Base-by-base conservation (phyloP, 495 filamentous ascomycete genomes). In the Aeminium ludgeri region DNA sequence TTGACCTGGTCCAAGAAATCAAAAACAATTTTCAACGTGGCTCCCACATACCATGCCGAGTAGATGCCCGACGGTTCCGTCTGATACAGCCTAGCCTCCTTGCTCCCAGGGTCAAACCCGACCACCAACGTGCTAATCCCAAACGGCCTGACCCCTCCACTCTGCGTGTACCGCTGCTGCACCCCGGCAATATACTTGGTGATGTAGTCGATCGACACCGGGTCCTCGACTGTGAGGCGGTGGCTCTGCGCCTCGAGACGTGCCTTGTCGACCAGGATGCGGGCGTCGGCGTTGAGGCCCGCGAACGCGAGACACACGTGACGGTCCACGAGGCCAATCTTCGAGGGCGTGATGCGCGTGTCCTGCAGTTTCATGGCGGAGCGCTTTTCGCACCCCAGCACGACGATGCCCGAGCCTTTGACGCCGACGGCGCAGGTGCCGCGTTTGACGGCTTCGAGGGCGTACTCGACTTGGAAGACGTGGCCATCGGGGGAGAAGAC, bases 391-490 rank as follows among this genome's bases (percentile, higher is more conserved):
- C 89, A 97, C 42, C 89, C 89, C 19, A 97, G 69, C 8, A 97
- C 89, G 8, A 95, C 89, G 49, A 95, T 82, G 57, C 87, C 80
- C 48, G 74, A 70, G 58, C 89, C 89, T 68, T 97, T 97, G 48
- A 97, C 89, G 45, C 84, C 89, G 38, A 97, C 89, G 34, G 89
- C 89, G 66, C 89, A 97, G 51, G 89, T 97, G 59, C 87, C 89
- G 83, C 89, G 66, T 67, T 97, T 97, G 43, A 97, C 89, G 41
- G 89, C 89, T 69, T 97, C 89, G 46, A 92, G 80, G 43, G 89
- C 89, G 71, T 97, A 97, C 69, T 97, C 89, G 54, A 97, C 89
- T 62, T 97, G 89, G 70, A 97, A 96, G 52, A 97, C 87, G 67
- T 97, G 89, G 62, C 89, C 89, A 65, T 97, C 89, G 50, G 89